These are phyloP conservation scores for Sugiyamaella novakii DNA, from an alignment of 1,139 yeast species.

Conservation along the genomic window DNA sequence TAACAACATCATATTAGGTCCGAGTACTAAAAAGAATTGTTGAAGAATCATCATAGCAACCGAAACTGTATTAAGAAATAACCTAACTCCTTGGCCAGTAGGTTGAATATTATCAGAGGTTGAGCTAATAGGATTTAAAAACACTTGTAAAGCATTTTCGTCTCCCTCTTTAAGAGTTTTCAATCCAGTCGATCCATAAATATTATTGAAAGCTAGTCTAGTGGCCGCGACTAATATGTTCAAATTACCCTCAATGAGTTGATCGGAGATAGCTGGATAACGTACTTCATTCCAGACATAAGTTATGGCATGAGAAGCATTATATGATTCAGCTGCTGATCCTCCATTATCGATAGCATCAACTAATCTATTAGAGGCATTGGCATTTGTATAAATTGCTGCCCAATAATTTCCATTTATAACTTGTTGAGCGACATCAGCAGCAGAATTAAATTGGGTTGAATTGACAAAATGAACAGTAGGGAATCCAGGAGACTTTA, in stretches of 20 bases:
- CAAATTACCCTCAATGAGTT: constrained; percentile 17
- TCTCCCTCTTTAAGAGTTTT: constrained; percentile 10
- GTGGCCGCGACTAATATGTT: constrained; percentile 12
- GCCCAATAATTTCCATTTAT: constrained; percentile 24
- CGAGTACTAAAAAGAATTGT: constrained; percentile 26
- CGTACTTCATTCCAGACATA: constrained; percentile 28
- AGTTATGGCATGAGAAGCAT: constrained; percentile 20
- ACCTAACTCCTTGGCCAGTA: constrained; percentile 23
- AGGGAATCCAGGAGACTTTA: constrained; percentile 21
- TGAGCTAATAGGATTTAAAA: constrained; percentile 21
- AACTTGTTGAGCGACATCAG: constrained; percentile 17
- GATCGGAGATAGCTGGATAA: constrained; percentile 24
- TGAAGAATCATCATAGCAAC: constrained; percentile 26
- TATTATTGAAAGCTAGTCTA: constrained; percentile 10
- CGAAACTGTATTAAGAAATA: constrained; percentile 23
- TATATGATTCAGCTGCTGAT: constrained; percentile 18
- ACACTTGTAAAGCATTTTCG: constrained; percentile 13
- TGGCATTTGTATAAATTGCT: constrained; percentile 21
- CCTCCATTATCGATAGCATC: constrained; percentile 21
- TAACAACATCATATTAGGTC: constrained; percentile 19
- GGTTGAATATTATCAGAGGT: constrained; percentile 21
- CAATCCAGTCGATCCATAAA: constrained; percentile 15
- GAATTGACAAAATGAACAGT: constrained; percentile 18
- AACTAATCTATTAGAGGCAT: constrained; percentile 20
- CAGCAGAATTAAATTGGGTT: constrained; percentile 9